Conservation (phyloP, 1,284 basidiomycete genomes). For the Anthracocystis panici-leucophaei region DNA sequence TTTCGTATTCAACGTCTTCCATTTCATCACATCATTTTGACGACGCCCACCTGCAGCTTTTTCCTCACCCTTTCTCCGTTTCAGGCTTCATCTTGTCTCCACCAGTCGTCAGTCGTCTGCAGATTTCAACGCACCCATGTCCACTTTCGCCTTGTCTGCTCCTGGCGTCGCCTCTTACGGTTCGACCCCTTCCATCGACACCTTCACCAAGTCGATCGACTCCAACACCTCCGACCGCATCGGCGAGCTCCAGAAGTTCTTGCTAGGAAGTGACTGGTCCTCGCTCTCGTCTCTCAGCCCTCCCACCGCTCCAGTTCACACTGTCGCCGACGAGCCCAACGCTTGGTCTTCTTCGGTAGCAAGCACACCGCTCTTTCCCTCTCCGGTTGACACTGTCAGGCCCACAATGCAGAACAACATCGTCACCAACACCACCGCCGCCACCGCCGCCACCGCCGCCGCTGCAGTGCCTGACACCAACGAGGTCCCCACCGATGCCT, state of each 20-base stretch:
- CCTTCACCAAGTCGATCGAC: conserved; percentile 24
- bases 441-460: background rate
- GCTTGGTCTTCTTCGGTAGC: conserved; percentile 11
- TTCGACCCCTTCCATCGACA: conserved; percentile 24
- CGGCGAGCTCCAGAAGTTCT: conserved; percentile 44
- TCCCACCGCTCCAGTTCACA: conserved; percentile 8
- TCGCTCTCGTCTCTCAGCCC: conserved; percentile 41
- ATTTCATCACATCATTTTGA: conserved; percentile 1
- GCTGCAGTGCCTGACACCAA: background rate
- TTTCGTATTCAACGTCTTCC: background rate
- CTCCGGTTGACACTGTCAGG: conserved; percentile 24
- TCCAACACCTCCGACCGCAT: conserved; percentile 25
- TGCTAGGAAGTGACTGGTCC: conserved; percentile 46
- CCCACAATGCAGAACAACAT: conserved; percentile 3
- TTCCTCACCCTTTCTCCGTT: conserved; percentile 7
- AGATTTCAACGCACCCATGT: conserved; percentile 25
- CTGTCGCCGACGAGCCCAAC: conserved; percentile 12
- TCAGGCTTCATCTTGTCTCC: conserved; percentile 12
- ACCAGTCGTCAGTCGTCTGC: conserved; percentile 22
- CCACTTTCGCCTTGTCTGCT: conserved; percentile 20
- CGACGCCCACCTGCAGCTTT: conserved; percentile 16
- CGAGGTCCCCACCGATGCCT: background rate
- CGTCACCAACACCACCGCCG: background rate
- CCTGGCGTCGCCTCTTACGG: conserved; percentile 20
- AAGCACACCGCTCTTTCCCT: conserved; percentile 18